Conservation (phyloP, 2,329 filamentous ascomycete species). For the Beauveria varroae region DNA sequence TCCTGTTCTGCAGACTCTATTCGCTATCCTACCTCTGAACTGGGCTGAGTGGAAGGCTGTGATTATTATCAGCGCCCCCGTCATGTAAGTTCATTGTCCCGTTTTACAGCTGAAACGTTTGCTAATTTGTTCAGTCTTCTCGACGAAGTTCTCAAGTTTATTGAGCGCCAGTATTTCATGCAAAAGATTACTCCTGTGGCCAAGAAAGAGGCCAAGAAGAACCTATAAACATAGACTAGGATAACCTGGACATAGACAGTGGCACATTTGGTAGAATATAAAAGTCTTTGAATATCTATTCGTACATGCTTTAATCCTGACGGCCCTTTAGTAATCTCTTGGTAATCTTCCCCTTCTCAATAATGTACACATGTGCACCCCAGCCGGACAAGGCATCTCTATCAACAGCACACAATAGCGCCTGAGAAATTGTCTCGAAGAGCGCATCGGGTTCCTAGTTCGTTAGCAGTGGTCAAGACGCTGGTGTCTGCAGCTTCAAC, state of each 20-base stretch:
- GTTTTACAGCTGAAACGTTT: constrained; percentile 11
- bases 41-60: constrained; percentile 90
- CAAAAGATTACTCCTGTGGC: constrained; percentile 36
- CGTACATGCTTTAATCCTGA: constrained; percentile 61
- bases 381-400: constrained; percentile 94
- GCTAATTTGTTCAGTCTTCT: constrained; percentile 50
- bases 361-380: constrained; percentile 98
- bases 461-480: constrained; percentile 12
- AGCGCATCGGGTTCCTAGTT: constrained; percentile 78
- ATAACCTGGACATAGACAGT: constrained; percentile 8
- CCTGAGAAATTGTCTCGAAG: constrained; percentile 97
- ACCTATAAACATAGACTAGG: constrained; percentile 32
- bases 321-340: constrained; percentile 97
- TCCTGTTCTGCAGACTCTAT: constrained; percentile 79
- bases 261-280: constrained; percentile 15
- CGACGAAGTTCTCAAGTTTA: constrained; percentile 74
- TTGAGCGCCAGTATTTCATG: constrained; percentile 62
- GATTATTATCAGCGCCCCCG: constrained; percentile 76
- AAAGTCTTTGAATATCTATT: constrained; percentile 13
- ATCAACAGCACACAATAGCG: constrained; percentile 90
- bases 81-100: constrained; percentile 60
- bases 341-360: constrained; percentile 99
- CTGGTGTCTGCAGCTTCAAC: constrained; percentile 24
- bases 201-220: constrained; percentile 45
- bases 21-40: constrained; percentile 84